Percentiles rank a stretch among this genome's conserved stretches.
These are phyloP conservation scores for Umbilicus rupestris DNA, from an alignment of 164 flowering plant genomes.

Conservation along the genomic window DNA sequence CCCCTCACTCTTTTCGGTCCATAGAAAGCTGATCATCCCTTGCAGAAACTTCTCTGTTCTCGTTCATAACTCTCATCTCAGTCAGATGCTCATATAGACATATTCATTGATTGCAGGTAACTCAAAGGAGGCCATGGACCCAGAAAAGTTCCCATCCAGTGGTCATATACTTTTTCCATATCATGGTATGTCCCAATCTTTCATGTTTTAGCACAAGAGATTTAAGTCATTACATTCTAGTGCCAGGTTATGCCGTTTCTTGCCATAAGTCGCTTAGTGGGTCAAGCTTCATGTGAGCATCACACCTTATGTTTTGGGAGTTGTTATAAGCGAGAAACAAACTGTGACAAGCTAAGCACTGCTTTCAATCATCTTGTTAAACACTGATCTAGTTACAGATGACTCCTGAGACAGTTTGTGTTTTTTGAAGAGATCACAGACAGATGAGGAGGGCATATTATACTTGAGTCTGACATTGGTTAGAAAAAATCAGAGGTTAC, in stretches of 20 bases:
- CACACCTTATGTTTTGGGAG: slow-evolving; percentile 2
- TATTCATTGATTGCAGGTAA: not conserved
- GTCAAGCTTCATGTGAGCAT: not conserved
- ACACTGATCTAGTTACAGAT: too few species aligned
- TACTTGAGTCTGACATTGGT: too few species aligned
- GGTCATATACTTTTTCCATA: not conserved
- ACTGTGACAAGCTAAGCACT: too few species aligned
- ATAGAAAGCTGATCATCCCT: not conserved
- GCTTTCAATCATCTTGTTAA: too few species aligned
- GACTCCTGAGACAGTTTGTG: too few species aligned
- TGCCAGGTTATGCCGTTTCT: not conserved
- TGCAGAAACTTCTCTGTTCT: not conserved
- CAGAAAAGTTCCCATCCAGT: not conserved
- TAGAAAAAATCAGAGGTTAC: too few species aligned
- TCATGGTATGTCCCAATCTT: not conserved
- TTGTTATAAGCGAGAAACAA: too few species aligned
- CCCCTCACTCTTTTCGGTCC: too few species aligned
- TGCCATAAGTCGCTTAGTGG: not conserved
- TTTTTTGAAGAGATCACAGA: too few species aligned
- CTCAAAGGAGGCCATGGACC: not conserved
- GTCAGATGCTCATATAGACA: too few species aligned
- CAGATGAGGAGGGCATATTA: too few species aligned
- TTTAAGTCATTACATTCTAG: not conserved
- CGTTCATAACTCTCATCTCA: too few species aligned
- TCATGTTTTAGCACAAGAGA: not conserved